Conservation (phyloP, 805 yeast genomes). For the Ogataea philodendri region DNA sequence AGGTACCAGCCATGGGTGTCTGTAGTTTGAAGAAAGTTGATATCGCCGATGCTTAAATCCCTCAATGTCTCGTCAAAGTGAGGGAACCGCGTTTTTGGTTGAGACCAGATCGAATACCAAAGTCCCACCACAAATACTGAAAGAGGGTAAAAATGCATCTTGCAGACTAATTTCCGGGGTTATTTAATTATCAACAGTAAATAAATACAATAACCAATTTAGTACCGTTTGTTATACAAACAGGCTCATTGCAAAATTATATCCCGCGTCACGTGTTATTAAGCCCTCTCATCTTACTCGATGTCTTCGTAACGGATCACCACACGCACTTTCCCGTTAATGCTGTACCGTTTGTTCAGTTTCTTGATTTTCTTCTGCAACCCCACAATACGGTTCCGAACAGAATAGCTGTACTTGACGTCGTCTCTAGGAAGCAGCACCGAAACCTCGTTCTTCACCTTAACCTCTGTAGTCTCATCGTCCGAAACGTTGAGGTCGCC, state of each 20-base stretch:
- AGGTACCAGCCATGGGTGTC: slow-evolving; percentile 98
- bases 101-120: slow-evolving; percentile 4
- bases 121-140: slow-evolving; percentile 1
- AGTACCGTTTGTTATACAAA: no score
- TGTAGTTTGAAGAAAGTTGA: slow-evolving; percentile 90
- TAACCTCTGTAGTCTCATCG: slow-evolving; percentile 25
- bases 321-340: slow-evolving; percentile 50
- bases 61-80: slow-evolving; percentile 41
- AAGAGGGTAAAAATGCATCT: neutral
- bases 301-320: slow-evolving; percentile 41
- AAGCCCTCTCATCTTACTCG: no score
- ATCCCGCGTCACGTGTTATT: no score
- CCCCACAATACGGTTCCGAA: slow-evolving; percentile 54
- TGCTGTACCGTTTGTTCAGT: slow-evolving; percentile 42
- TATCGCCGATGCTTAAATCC: slow-evolving; percentile 61
- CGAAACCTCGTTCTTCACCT: slow-evolving; percentile 28
- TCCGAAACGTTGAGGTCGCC: slow-evolving; percentile 22
- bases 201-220: no score
- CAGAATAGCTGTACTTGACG: slow-evolving; percentile 57
- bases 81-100: slow-evolving; percentile 24
- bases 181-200: no score
- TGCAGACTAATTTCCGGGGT: no score
- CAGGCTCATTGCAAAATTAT: no score
- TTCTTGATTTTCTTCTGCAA: slow-evolving; percentile 61
- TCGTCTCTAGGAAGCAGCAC: slow-evolving; percentile 47